Conservation (phyloP, 345 rosid species). For the Viola odorata region DNA sequence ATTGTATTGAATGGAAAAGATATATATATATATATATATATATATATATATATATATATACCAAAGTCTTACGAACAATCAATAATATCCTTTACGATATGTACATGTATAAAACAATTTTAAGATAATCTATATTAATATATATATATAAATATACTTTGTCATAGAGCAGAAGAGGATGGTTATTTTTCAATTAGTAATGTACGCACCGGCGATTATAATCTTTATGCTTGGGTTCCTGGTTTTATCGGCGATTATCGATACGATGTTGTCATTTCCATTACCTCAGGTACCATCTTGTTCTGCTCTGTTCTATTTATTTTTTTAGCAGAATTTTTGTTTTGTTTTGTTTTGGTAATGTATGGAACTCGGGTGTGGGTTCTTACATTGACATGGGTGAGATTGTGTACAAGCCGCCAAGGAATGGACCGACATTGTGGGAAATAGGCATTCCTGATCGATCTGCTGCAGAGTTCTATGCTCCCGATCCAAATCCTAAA, state of each 20-base stretch:
- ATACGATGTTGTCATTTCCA: conserved; percentile 34
- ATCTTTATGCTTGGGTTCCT: conserved; percentile 78
- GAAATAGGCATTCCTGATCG: conserved; percentile 92
- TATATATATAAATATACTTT: too few relatives aligned
- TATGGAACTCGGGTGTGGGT: conserved; percentile 30
- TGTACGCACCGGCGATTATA: conserved; percentile 48
- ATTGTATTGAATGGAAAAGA: too few relatives aligned
- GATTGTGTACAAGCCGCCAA: conserved; percentile 68
- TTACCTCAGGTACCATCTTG: conserved; percentile 42
- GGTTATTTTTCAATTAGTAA: conserved; percentile 56
- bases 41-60: too few relatives aligned
- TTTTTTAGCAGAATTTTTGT: background rate
- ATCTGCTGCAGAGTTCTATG: conserved; percentile 69
- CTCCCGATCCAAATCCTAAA: conserved; percentile 75
- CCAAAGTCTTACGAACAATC: too few relatives aligned
- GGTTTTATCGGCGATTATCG: conserved; percentile 83
- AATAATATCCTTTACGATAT: too few relatives aligned
- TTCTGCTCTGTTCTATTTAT: background rate
- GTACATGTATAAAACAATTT: too few relatives aligned
- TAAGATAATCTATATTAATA: too few relatives aligned
- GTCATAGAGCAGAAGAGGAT: conserved; percentile 47
- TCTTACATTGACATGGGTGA: conserved; percentile 52
- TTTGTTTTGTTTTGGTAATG: conserved; percentile 5
- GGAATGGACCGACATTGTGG: conserved; percentile 93
- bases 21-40: too few relatives aligned